These are phyloP conservation scores for Cardiospermum halicacabum DNA, from an alignment of 345 rosid genomes.

Conservation along the genomic window DNA sequence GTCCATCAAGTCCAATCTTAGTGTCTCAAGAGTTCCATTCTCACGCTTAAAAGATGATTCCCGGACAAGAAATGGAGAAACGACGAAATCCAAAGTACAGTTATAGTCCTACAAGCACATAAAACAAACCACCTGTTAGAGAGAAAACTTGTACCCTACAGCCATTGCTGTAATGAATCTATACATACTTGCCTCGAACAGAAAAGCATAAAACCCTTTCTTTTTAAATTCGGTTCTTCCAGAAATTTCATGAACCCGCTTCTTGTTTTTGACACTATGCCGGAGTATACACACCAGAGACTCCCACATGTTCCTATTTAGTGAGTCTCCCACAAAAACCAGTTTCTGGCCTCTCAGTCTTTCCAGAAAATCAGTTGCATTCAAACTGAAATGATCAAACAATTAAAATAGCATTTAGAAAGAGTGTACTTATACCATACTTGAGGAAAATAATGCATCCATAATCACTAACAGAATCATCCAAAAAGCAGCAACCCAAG, in stretches of 20 bases:
- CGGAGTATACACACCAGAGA: slow-evolving; percentile 85
- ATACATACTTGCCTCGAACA: slow-evolving; percentile 60
- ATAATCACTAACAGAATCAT: not conserved
- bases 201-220: slow-evolving; percentile 76
- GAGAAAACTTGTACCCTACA: not conserved
- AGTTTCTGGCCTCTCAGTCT: slow-evolving; percentile 73
- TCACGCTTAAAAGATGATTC: slow-evolving; percentile 51
- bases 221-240: slow-evolving; percentile 75
- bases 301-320: slow-evolving; percentile 93
- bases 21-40: slow-evolving; percentile 61
- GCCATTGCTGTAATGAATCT: not conserved
- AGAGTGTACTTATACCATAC: not conserved
- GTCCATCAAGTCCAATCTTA: slow-evolving; percentile 88
- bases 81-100: slow-evolving; percentile 79
- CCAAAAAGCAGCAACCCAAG: not conserved
- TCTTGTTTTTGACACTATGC: slow-evolving; percentile 54
- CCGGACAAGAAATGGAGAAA: slow-evolving; percentile 77
- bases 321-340: slow-evolving; percentile 84
- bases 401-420: slow-evolving; percentile 7
- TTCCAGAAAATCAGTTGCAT: slow-evolving; percentile 80
- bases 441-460: not conserved
- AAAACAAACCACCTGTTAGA: slow-evolving; percentile 7
- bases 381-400: slow-evolving; percentile 38
- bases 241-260: slow-evolving; percentile 64
- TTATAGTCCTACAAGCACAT: slow-evolving; percentile 60